A percentile compares a stretch with the other conserved stretches of the same genome.
Evolutionary conservation across 441 rosid genomes (phyloP).

Genomic region (Syzygium malaccense): DNA sequence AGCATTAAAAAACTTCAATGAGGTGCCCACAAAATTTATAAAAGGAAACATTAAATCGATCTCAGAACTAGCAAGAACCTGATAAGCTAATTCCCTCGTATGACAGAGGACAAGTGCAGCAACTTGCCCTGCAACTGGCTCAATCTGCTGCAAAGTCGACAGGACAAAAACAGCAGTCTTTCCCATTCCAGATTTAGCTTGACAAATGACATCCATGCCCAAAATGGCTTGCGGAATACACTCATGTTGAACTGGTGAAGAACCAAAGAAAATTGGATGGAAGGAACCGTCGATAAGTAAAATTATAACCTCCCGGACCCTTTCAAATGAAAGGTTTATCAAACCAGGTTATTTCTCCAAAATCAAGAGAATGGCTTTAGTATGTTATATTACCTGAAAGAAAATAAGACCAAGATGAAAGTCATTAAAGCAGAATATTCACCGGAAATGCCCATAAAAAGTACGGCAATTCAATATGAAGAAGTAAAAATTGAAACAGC

Average conservation of each 20-base stretch:
- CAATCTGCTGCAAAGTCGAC: conserved; percentile 90
- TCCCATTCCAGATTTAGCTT: conserved; percentile 99
- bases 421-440: not conserved
- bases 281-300: conserved; percentile 79
- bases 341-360: conserved; percentile 59
- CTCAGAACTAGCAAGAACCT: conserved; percentile 32
- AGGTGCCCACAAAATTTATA: not conserved
- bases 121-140: conserved; percentile 90
- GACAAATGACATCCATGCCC: conserved; percentile 98
- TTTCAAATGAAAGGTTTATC: conserved; percentile 57
- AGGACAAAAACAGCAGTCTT: conserved; percentile 96
- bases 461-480: not conserved
- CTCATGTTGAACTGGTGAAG: conserved; percentile 91
- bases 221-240: conserved; percentile 98
- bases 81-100: conserved; percentile 95
- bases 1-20: not conserved
- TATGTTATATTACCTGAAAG: conserved; percentile 62
- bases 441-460: not conserved
- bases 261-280: conserved; percentile 72
- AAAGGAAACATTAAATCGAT: not conserved
- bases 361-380: conserved; percentile 49
- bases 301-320: conserved; percentile 55
- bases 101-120: conserved; percentile 92
- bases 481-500: not conserved
- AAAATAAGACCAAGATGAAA: not conserved